phyloP scores from a whole-genome alignment of 2,329 filamentous ascomycete species.

The Magnaporthiopsis incrustans region DNA sequence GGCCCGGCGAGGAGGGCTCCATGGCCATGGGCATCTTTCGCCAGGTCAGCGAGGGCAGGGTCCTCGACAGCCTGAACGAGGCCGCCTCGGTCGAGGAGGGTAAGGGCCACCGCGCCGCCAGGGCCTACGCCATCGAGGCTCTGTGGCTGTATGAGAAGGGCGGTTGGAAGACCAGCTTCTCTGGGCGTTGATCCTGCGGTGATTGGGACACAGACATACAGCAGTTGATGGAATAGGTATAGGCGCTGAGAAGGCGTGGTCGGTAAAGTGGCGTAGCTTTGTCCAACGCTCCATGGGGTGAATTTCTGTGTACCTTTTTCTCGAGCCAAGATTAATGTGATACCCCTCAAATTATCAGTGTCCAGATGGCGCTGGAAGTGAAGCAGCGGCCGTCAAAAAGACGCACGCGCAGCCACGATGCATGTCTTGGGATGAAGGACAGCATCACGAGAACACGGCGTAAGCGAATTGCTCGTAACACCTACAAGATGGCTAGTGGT shows the following conservation, averaged over 20 bases:
- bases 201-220: conserved; percentile 25
- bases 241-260: no score
- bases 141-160: conserved; percentile 76
- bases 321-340: neutral
- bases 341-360: neutral
- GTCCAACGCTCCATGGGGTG: no score
- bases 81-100: conserved; percentile 61
- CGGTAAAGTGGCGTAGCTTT: no score
- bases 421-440: neutral
- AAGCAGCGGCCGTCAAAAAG: no score
- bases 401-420: no score
- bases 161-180: conserved; percentile 44
- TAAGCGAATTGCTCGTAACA: neutral
- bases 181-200: conserved; percentile 21
- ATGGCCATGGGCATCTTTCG: conserved; percentile 76
- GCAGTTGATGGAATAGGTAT: no score
- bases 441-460: neutral
- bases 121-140: conserved; percentile 80
- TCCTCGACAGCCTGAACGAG: conserved; percentile 68
- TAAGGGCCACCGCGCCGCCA: conserved; percentile 67
- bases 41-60: conserved; percentile 65
- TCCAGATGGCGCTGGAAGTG: neutral
- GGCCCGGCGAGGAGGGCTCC: conserved; percentile 56
- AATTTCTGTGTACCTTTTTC: neutral
- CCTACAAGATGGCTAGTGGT: neutral